Conservation (phyloP, 1,139 yeast genomes). For the Saccharomyces uvarum region DNA sequence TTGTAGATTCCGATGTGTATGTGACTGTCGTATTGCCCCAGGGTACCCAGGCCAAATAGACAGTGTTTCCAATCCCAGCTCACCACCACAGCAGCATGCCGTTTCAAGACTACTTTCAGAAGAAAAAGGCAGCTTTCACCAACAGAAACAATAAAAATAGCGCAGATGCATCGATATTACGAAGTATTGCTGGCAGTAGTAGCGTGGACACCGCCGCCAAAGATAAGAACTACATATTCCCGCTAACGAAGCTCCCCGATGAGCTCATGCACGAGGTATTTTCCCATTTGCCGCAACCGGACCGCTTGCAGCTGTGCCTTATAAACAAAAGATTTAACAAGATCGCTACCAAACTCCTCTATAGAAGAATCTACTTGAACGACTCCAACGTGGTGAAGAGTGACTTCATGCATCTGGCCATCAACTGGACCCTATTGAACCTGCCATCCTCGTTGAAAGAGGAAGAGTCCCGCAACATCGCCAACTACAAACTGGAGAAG, state of each 20-base stretch:
- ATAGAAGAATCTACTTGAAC: conserved; percentile 31
- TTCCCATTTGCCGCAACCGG: conserved; percentile 30
- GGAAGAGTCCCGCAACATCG: conserved; percentile 26
- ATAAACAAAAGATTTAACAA: conserved; percentile 21
- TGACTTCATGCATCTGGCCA: conserved; percentile 29
- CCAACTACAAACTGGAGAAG: conserved; percentile 24
- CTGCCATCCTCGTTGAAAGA: conserved; percentile 29
- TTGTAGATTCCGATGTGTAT: neutral
- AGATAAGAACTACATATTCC: conserved; percentile 7
- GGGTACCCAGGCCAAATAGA: neutral
- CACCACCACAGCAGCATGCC: neutral
- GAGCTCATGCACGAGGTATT: conserved; percentile 28
- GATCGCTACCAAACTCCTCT: conserved; percentile 27
- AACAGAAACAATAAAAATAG: neutral
- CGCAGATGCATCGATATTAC: neutral
- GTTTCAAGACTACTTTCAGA: neutral
- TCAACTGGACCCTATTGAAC: conserved; percentile 30
- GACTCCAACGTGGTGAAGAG: conserved; percentile 33
- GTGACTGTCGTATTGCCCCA: neutral
- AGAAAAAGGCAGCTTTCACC: neutral
- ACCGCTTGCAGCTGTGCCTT: conserved; percentile 22
- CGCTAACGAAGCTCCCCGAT: conserved; percentile 21
- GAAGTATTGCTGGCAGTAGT: neutral
- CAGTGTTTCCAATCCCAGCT: neutral
- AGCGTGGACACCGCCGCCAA: neutral